Conservation (phyloP, 2,329 filamentous ascomycete species). For the Chrysoporthe austroafricana region DNA sequence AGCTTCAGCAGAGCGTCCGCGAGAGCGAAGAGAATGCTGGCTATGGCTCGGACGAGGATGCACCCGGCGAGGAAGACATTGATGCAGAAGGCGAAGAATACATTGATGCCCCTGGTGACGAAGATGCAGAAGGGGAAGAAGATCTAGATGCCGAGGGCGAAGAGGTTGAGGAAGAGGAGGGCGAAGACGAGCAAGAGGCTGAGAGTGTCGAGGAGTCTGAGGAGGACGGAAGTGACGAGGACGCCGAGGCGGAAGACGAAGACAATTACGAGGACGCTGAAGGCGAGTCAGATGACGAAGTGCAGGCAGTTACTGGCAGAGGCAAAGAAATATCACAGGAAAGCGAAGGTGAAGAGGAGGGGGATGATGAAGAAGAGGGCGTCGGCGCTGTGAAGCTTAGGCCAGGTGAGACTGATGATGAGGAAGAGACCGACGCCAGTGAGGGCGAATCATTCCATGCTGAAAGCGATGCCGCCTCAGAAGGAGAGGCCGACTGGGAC, state of each 20-base stretch:
- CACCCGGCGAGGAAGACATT: constrained; percentile 34
- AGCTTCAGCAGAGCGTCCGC: constrained; percentile 59
- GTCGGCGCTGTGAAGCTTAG: constrained; percentile 62
- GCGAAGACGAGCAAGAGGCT: constrained; percentile 39
- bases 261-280: constrained; percentile 38
- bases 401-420: constrained; percentile 54
- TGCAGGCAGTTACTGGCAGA: constrained; percentile 20
- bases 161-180: constrained; percentile 39
- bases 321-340: constrained; percentile 30
- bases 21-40: constrained; percentile 52
- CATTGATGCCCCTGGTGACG: constrained; percentile 38
- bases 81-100: constrained; percentile 39
- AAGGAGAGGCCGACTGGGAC: constrained; percentile 57
- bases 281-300: constrained; percentile 35
- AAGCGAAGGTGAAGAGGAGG: constrained; percentile 34
- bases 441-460: constrained; percentile 42
- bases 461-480: constrained; percentile 42
- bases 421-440: constrained; percentile 43
- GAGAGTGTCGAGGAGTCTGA: constrained; percentile 30
- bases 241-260: constrained; percentile 30
- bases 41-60: constrained; percentile 42
- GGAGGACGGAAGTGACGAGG: constrained; percentile 30
- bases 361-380: constrained; percentile 55
- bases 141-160: constrained; percentile 46
- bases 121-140: constrained; percentile 43